Percentiles rank a stretch among this genome's conserved stretches.
phyloP scores from a whole-genome alignment of 73 alveolate genomes.

The Tetrahymena elliotti region DNA sequence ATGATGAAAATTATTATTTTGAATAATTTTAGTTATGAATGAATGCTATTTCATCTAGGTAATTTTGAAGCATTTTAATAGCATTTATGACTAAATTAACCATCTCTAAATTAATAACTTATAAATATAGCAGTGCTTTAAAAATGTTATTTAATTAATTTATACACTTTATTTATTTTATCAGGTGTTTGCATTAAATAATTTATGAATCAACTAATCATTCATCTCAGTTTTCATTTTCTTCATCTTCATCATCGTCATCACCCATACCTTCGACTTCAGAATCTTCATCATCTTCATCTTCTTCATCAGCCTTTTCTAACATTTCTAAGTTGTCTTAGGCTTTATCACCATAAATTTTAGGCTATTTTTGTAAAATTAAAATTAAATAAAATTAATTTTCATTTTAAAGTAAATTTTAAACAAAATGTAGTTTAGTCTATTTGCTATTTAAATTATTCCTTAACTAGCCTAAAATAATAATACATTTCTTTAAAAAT shows the following conservation, averaged over 20 bases:
- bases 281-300: background rate
- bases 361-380: background rate
- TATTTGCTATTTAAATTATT: background rate
- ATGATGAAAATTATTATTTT: background rate
- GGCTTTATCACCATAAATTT: background rate
- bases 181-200: background rate
- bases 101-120: background rate
- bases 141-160: background rate
- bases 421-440: background rate
- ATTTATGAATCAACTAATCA: background rate
- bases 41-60: background rate
- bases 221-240: background rate
- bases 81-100: background rate
- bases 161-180: background rate
- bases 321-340: background rate
- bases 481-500: too few relatives aligned
- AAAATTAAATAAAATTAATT: background rate
- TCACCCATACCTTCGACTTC: slow-evolving; percentile 1
- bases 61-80: too few relatives aligned
- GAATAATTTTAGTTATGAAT: too few relatives aligned
- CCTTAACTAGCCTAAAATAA: too few relatives aligned
- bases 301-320: background rate
- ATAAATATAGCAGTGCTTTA: background rate
- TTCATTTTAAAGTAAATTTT: background rate
- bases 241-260: background rate